phyloP scores from a whole-genome alignment of 2,329 filamentous ascomycete genomes.

The Cytospora paraplurivora region DNA sequence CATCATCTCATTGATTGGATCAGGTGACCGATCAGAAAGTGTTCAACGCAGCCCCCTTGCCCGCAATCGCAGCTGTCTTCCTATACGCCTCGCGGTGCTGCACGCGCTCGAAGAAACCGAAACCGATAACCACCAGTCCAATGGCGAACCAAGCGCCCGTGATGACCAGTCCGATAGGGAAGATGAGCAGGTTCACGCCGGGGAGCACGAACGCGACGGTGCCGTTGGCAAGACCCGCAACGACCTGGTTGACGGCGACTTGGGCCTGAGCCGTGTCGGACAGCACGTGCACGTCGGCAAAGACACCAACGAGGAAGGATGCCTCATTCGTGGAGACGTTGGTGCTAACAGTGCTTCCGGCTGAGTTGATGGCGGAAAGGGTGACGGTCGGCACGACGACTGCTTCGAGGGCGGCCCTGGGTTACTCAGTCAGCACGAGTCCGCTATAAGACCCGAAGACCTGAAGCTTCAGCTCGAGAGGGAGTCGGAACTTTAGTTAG shows the following conservation, averaged over 20 bases:
- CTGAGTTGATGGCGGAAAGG: constrained; percentile 58
- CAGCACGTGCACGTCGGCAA: constrained; percentile 59
- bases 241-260: constrained; percentile 51
- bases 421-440: neutral
- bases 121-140: constrained; percentile 59
- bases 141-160: constrained; percentile 63
- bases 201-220: constrained; percentile 69
- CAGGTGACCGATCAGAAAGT: constrained; percentile 35
- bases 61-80: constrained; percentile 48
- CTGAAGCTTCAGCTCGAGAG: neutral
- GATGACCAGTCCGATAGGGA: constrained; percentile 70
- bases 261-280: constrained; percentile 53
- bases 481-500: constrained; percentile 18
- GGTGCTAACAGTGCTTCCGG: constrained; percentile 58
- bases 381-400: constrained; percentile 70
- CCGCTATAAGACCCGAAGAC: neutral
- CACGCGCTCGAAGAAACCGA: constrained; percentile 68
- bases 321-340: constrained; percentile 71
- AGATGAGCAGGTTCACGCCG: constrained; percentile 67
- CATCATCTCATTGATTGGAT: neutral
- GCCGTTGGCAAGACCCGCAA: constrained; percentile 49
- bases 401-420: constrained; percentile 59
- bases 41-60: constrained; percentile 37
- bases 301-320: constrained; percentile 70
- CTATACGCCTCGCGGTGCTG: constrained; percentile 66